Evolutionary conservation across 2,329 filamentous ascomycete genomes (phyloP), one percentile per base, ranked within the genome.

Genomic region (Calycina marina): DNA sequence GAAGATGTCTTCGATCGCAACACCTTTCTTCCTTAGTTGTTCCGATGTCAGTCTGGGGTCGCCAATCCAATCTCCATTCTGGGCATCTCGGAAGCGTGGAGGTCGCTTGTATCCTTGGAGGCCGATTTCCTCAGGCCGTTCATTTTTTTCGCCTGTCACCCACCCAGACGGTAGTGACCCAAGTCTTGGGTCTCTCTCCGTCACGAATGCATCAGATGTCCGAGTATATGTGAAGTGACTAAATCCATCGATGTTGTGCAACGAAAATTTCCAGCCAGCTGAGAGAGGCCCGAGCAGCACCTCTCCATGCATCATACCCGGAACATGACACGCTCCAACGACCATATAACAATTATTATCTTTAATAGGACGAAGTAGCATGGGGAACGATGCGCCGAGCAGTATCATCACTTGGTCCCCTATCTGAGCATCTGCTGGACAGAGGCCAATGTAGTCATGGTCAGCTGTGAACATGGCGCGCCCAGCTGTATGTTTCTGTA

Each of bases 261-360:
- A 11, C 2, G 10, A 3, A 27, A 14, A 3, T 14, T 13, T 13
- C 25, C 25, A 27, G 11, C 10, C 10, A n/a, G 8, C 2, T 11
- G 25, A 13, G 10, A 31, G 29, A 24, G n/a, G 29, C 8, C 29
- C 29, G 5, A 31, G 18, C 11, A 31, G 13, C 2, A 12, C 29
- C 24, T 31, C 29, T 9, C 17, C 18, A 13, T 14, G 4, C 29
- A 31, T 31, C 16, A 24, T 20, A n/a, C 29, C 29, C 13, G 20
- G 9, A 8, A 31, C 16, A 18, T 14, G 24, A 10, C 29, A 31
- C 14, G 6, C 18, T 13, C 29, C 29, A 1, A 14, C 17, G 5
- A 31, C 8, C 6, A 22, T 10, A 24, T 22, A 31, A 6, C 15
- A 12, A 6, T 31, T 16, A 13, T 6, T 1, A 9, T 14, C 29